These are phyloP conservation scores for Zhuliangozyma parablackwelliae DNA, from an alignment of 1,139 yeast species.

Conservation along the genomic window DNA sequence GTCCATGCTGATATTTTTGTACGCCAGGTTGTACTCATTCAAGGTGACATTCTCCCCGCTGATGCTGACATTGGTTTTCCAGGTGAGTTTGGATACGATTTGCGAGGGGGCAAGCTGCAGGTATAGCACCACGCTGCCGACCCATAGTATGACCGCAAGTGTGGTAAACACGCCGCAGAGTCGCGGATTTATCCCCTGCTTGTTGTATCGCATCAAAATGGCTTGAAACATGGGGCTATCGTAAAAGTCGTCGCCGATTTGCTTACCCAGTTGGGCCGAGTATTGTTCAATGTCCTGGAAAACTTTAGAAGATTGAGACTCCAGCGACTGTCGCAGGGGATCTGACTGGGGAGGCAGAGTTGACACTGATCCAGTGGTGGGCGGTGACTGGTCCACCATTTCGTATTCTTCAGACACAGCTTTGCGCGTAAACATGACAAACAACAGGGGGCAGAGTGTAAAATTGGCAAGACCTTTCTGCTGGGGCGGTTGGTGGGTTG, in stretches of 20 bases:
- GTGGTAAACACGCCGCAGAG: conserved; percentile 6
- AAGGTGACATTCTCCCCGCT: conserved; percentile 31
- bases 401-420: conserved; percentile 19
- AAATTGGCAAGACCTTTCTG: too few relatives aligned
- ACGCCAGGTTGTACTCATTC: conserved; percentile 23
- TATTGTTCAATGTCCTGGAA: conserved; percentile 27
- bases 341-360: background rate
- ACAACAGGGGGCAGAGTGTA: too few relatives aligned
- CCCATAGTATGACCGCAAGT: conserved; percentile 20
- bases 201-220: conserved; percentile 17
- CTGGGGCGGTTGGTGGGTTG: too few relatives aligned
- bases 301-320: conserved; percentile 21
- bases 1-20: conserved; percentile 28
- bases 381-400: conserved; percentile 15
- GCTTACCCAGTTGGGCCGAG: conserved; percentile 7
- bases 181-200: conserved; percentile 9
- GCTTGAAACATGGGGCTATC: conserved; percentile 23
- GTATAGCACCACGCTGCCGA: conserved; percentile 25
- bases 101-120: conserved; percentile 22
- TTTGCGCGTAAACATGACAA: conserved; percentile 6
- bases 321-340: conserved; percentile 11
- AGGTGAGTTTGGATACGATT: conserved; percentile 17
- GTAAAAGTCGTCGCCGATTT: conserved; percentile 19
- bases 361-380: background rate
- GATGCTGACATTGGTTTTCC: conserved; percentile 26